Conservation (phyloP, 805 yeast genomes). For the Saturnispora zaruensis region DNA sequence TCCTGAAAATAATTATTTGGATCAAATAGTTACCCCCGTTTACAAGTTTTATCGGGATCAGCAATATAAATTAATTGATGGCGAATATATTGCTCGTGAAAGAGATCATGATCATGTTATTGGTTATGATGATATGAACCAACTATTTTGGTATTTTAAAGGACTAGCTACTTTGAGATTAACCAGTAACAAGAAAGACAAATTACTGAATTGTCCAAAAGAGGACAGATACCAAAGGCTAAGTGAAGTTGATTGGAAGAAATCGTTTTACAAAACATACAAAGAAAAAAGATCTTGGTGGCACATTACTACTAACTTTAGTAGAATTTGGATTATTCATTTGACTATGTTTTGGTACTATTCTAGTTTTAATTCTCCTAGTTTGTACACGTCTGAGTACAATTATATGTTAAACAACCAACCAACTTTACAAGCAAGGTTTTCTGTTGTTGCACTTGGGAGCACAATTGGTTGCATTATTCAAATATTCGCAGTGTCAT, state of each 20-base stretch:
- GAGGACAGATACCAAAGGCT: slow-evolving; percentile 29
- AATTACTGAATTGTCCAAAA: slow-evolving; percentile 24
- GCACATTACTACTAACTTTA: slow-evolving; percentile 41
- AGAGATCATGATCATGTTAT: slow-evolving; percentile 57
- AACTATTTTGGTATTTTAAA: slow-evolving; percentile 40
- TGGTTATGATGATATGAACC: slow-evolving; percentile 50
- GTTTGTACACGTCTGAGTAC: slow-evolving; percentile 38
- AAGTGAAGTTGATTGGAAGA: slow-evolving; percentile 33
- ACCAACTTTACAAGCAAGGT: slow-evolving; percentile 37
- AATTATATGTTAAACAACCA: slow-evolving; percentile 33
- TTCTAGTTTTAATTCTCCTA: slow-evolving; percentile 42
- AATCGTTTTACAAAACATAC: slow-evolving; percentile 37
- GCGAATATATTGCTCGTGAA: slow-evolving; percentile 43
- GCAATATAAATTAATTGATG: slow-evolving; percentile 49
- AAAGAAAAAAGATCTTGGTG: slow-evolving; percentile 42
- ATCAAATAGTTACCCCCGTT: slow-evolving; percentile 37
- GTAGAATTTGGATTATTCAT: slow-evolving; percentile 47
- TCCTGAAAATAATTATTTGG: slow-evolving; percentile 28
- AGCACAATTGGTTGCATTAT: slow-evolving; percentile 37
- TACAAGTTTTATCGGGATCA: slow-evolving; percentile 59
- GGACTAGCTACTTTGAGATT: slow-evolving; percentile 30
- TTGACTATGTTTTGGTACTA: slow-evolving; percentile 43
- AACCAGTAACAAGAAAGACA: slow-evolving; percentile 24
- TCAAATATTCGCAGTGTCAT: slow-evolving; percentile 32
- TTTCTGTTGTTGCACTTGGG: slow-evolving; percentile 38